A percentile compares a stretch with the other conserved stretches of the same genome.
phyloP scores from a whole-genome alignment of 2,329 filamentous ascomycete species.

The Pestalotiopsis sp. region DNA sequence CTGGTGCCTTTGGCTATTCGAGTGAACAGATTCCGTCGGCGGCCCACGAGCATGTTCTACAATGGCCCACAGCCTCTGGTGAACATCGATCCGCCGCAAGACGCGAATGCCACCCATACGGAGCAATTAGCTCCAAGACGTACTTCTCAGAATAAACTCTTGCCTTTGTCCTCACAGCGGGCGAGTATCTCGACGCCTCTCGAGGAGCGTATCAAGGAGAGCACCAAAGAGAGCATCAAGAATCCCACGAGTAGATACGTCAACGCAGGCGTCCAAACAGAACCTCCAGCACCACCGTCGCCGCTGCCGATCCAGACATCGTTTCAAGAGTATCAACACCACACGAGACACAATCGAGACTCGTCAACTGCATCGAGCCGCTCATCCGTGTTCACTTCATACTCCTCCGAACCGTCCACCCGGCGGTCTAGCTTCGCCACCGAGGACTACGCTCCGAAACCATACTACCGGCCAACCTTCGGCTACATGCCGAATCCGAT shows the following conservation, averaged over 20 bases:
- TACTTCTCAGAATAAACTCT: neutral
- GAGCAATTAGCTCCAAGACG: neutral
- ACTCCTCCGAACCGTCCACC: conserved; percentile 19
- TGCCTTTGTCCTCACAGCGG: neutral
- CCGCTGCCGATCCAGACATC: neutral
- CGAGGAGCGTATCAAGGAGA: neutral
- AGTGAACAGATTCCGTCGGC: conserved; percentile 10
- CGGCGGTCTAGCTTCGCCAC: conserved; percentile 27
- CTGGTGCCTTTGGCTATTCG: conserved; percentile 21
- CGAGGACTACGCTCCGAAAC: conserved; percentile 5
- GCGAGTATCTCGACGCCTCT: neutral
- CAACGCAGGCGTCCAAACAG: conserved; percentile 32
- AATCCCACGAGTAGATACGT: conserved; percentile 23
- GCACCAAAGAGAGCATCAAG: neutral
- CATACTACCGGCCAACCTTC: neutral
- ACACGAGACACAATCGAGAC: conserved; percentile 15
- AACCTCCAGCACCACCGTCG: conserved; percentile 11
- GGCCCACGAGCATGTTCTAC: conserved; percentile 5
- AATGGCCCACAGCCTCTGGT: conserved; percentile 5
- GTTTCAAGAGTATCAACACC: conserved; percentile 5
- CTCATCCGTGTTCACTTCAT: conserved; percentile 20
- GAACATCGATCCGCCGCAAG: neutral
- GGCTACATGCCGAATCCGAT: conserved; percentile 25
- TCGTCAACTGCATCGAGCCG: conserved; percentile 19
- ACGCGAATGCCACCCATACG: too few relatives aligned